These are phyloP conservation scores for Cucurbita ficifolia DNA, from an alignment of 306 rosid species.

Conservation along the genomic window DNA sequence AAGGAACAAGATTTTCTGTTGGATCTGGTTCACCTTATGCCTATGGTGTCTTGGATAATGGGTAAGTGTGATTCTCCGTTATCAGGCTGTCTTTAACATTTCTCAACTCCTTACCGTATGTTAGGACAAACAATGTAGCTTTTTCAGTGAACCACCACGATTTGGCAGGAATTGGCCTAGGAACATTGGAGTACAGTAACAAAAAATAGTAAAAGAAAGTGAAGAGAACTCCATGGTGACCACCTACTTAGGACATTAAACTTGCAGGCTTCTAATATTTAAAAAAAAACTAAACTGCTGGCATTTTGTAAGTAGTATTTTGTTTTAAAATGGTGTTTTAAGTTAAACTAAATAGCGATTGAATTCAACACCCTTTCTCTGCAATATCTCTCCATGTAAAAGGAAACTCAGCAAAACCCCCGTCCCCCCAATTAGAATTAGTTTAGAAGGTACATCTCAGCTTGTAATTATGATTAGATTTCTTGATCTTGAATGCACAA, in stretches of 20 bases:
- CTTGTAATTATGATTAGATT: not conserved
- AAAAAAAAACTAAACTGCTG: not conserved
- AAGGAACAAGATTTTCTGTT: constrained; percentile 86
- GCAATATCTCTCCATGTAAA: not conserved
- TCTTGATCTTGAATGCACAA: not conserved
- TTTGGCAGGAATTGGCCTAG: not conserved
- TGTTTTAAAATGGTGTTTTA: not conserved
- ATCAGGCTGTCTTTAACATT: not conserved
- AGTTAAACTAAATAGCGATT: not conserved
- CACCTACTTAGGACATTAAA: not conserved
- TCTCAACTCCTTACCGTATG: not conserved
- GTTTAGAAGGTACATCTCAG: not conserved
- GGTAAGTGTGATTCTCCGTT: constrained; percentile 25
- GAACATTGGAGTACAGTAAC: not conserved
- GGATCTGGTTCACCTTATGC: constrained; percentile 99
- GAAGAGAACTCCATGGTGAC: not conserved
- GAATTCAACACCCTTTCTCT: not conserved
- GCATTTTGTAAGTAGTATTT: not conserved
- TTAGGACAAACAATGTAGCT: not conserved
- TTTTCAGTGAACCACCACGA: not conserved
- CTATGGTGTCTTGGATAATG: constrained; percentile 82
- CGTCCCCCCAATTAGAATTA: not conserved
- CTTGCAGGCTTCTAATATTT: not conserved
- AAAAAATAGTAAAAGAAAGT: not conserved
- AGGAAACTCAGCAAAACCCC: not conserved